phyloP scores from a whole-genome alignment of 208 protist species.

The Leishmania turanica region DNA sequence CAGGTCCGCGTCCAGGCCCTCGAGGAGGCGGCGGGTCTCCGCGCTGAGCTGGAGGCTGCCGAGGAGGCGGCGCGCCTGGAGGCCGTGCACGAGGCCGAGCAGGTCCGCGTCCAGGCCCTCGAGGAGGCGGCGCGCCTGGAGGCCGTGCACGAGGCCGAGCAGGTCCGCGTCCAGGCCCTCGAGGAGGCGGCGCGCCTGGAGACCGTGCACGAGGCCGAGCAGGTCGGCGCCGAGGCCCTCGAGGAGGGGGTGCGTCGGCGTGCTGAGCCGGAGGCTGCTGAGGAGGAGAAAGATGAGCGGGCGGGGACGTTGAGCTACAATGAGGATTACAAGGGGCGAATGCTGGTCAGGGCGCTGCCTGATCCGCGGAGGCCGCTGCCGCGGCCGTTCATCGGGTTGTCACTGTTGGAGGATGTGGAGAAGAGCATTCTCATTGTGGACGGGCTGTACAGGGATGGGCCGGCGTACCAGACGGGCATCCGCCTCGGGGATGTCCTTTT shows the following conservation, averaged over 20 bases:
- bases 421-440: conserved; percentile 36
- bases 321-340: conserved; percentile 34
- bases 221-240: no score
- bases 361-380: neutral
- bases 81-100: neutral
- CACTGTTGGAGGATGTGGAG: conserved; percentile 35
- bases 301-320: conserved; percentile 16
- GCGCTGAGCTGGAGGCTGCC: neutral
- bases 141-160: neutral
- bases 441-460: conserved; percentile 42
- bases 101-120: no score
- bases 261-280: conserved; percentile 2
- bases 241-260: neutral
- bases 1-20: neutral
- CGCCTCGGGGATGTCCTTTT: conserved; percentile 50
- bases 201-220: neutral
- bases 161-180: neutral
- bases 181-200: neutral
- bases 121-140: conserved; percentile 2
- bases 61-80: neutral
- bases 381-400: conserved; percentile 60
- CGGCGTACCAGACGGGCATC: conserved; percentile 57
- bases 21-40: neutral
- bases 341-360: conserved; percentile 7
- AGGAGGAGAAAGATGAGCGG: neutral